These are phyloP conservation scores for Chaetomiaceae sp. DNA, from an alignment of 2,329 filamentous ascomycete genomes.

Conservation along the genomic window DNA sequence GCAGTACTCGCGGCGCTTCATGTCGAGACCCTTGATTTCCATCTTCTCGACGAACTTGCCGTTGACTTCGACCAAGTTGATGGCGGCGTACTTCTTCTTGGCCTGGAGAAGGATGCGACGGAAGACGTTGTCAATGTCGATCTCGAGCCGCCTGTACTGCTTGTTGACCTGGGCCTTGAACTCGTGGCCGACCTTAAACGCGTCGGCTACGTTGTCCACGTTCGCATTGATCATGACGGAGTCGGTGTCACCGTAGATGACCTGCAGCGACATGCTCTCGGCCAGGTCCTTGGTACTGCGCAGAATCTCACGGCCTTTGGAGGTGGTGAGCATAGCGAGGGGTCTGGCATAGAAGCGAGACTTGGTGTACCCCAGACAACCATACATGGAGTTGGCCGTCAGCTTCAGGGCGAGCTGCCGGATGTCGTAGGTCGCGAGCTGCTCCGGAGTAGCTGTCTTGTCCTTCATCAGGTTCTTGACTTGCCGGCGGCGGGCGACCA, in stretches of 20 bases:
- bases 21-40: conserved; percentile 96
- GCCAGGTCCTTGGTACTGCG: conserved; percentile 93
- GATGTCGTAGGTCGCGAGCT: conserved; percentile 94
- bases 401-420: conserved; percentile 96
- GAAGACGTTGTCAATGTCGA: conserved; percentile 98
- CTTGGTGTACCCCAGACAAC: conserved; percentile 93
- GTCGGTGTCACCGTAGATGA: conserved; percentile 98
- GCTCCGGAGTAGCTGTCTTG: conserved; percentile 76
- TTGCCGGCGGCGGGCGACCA: conserved; percentile 82
- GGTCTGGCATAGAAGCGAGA: conserved; percentile 96
- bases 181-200: conserved; percentile 84
- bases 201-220: conserved; percentile 85
- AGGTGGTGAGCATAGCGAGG: conserved; percentile 91
- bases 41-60: conserved; percentile 91
- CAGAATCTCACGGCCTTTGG: conserved; percentile 95
- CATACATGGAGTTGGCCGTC: conserved; percentile 99
- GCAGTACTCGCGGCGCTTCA: conserved; percentile 96
- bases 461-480: conserved; percentile 98
- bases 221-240: conserved; percentile 99
- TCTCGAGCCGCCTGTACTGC: conserved; percentile 85
- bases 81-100: conserved; percentile 98
- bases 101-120: conserved; percentile 87
- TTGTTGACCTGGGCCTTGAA: conserved; percentile 96
- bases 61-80: conserved; percentile 85
- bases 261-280: conserved; percentile 82